phyloP scores from a whole-genome alignment of 148 eudicot genomes.

The Nyssa sinensis region DNA sequence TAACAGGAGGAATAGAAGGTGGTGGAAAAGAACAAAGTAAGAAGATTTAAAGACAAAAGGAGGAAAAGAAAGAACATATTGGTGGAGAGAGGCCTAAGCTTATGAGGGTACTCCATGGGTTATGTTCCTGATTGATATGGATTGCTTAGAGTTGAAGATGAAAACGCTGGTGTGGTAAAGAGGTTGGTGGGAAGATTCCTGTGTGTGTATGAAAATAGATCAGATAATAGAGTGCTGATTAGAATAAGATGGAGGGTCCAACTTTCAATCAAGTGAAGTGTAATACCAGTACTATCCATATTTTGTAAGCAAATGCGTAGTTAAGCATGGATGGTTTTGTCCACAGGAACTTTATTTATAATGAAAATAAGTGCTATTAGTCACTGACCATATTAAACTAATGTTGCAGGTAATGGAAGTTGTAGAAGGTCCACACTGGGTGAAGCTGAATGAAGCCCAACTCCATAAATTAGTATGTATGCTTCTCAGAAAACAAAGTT shows the following conservation, averaged over 20 bases:
- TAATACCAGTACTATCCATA: no score
- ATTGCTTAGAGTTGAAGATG: neutral
- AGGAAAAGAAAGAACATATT: slow-evolving; percentile 35
- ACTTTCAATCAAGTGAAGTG: no score
- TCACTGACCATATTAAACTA: neutral
- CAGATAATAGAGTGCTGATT: neutral
- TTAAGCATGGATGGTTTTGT: neutral
- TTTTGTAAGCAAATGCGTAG: neutral
- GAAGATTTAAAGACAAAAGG: slow-evolving; percentile 42
- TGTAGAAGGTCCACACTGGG: slow-evolving; percentile 12
- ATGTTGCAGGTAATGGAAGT: slow-evolving; percentile 14
- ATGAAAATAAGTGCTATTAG: neutral
- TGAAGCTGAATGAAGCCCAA: neutral
- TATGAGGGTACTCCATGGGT: slow-evolving; percentile 23
- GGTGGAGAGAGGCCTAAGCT: slow-evolving; percentile 11
- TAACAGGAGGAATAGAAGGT: slow-evolving; percentile 35
- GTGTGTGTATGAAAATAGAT: neutral
- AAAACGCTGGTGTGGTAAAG: neutral
- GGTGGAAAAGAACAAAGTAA: slow-evolving; percentile 40
- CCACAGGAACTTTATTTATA: neutral
- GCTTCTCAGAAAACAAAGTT: slow-evolving; percentile 2
- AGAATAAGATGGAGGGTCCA: no score
- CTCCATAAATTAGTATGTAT: neutral
- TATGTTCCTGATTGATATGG: neutral
- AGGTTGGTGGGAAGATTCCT: neutral